Percentiles rank a stretch among this genome's conserved stretches.
phyloP scores from a whole-genome alignment of 2,329 filamentous ascomycete species.

The Incumbomyces lentus region DNA sequence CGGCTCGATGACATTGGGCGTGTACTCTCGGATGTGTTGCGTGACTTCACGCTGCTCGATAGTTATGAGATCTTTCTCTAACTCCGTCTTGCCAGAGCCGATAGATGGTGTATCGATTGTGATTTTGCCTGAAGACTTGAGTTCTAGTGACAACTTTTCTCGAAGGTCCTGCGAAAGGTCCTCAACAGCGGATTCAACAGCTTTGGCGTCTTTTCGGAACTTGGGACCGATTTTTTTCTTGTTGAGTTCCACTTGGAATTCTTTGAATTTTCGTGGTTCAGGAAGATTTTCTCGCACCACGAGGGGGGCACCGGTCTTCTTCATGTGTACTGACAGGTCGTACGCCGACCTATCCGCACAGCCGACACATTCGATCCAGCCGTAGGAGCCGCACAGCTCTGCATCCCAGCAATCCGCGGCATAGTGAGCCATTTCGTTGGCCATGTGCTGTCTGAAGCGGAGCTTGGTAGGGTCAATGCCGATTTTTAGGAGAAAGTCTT shows the following conservation, averaged over 20 bases:
- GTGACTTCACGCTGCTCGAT: conserved; percentile 75
- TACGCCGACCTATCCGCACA: conserved; percentile 94
- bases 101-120: conserved; percentile 61
- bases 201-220: conserved; percentile 90
- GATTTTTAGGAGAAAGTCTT: conserved; percentile 78
- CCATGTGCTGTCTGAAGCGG: conserved; percentile 95
- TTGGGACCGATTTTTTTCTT: conserved; percentile 93
- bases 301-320: conserved; percentile 80
- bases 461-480: conserved; percentile 81
- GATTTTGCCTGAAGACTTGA: conserved; percentile 65
- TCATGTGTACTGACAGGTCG: conserved; percentile 82
- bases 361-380: conserved; percentile 97
- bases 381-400: conserved; percentile 79
- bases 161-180: conserved; percentile 69
- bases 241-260: conserved; percentile 78
- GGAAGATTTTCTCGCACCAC: conserved; percentile 73
- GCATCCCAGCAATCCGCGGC: conserved; percentile 97
- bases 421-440: conserved; percentile 84
- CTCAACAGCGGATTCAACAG: conserved; percentile 68
- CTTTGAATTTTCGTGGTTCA: conserved; percentile 68
- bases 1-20: conserved; percentile 91
- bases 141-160: conserved; percentile 64
- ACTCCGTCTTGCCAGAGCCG: conserved; percentile 62
- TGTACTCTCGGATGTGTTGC: conserved; percentile 82
- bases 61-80: conserved; percentile 66